Evolutionary conservation across 1,284 basidiomycete genomes (phyloP).

Genomic region (Cryptococcus hybrid): DNA sequence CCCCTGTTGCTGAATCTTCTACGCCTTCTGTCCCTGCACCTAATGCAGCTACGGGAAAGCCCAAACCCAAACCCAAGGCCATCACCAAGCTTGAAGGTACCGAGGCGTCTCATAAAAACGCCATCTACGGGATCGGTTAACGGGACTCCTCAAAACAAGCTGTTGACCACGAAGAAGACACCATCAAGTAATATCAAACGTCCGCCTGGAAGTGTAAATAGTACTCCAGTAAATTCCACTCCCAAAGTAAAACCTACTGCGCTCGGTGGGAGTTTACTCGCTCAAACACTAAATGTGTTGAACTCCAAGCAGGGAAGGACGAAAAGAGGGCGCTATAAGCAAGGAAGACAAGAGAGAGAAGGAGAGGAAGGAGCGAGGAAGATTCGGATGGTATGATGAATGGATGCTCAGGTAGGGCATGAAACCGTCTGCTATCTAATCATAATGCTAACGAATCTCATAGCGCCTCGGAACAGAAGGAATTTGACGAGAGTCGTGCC

Average conservation of each 20-base stretch:
- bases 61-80: background rate
- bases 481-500: background rate
- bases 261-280: background rate
- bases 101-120: background rate
- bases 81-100: background rate
- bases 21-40: background rate
- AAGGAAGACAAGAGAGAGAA: background rate
- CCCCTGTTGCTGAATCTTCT: background rate
- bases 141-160: background rate
- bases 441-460: background rate
- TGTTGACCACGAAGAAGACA: background rate
- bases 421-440: no score
- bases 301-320: background rate
- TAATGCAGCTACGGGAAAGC: background rate
- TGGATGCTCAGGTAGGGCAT: constrained; percentile 4
- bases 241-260: background rate
- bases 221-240: background rate
- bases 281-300: background rate
- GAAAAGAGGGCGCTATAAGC: background rate
- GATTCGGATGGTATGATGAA: background rate
- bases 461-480: background rate
- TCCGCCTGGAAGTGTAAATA: no score
- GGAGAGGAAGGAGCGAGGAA: background rate
- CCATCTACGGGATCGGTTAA: no score
- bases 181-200: background rate